Evolutionary conservation across 179 eudicot species (phyloP).

Genomic region (Amaranthus tricolor): DNA sequence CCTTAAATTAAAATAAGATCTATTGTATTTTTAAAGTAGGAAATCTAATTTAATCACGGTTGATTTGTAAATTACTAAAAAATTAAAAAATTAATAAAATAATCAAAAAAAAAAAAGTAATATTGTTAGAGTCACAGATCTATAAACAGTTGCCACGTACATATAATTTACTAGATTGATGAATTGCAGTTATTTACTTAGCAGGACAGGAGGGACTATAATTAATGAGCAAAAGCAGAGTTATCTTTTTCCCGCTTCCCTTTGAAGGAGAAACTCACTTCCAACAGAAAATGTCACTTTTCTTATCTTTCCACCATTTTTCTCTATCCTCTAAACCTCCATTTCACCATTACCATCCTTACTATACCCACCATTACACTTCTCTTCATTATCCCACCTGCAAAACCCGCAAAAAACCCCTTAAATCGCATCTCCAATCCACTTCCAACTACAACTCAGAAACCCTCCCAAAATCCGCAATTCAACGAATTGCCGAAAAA

Average conservation of each 20-base stretch:
- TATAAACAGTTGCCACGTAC: too few relatives aligned
- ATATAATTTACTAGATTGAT: too few relatives aligned
- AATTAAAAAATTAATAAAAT: too few relatives aligned
- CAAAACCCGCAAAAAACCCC: constrained; percentile 37
- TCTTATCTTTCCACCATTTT: constrained; percentile 25
- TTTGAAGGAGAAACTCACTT: background rate
- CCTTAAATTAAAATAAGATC: too few relatives aligned
- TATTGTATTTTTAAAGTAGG: too few relatives aligned
- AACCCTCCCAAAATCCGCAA: constrained; percentile 68
- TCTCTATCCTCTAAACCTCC: constrained; percentile 22
- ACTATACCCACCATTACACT: background rate
- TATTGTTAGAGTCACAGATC: too few relatives aligned
- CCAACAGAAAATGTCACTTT: constrained; percentile 25
- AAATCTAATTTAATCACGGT: too few relatives aligned
- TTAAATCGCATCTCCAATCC: constrained; percentile 22
- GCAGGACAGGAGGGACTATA: too few relatives aligned
- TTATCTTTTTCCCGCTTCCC: constrained; percentile 14
- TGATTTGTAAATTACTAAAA: too few relatives aligned
- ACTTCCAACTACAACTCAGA: constrained; percentile 16
- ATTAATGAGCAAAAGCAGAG: background rate
- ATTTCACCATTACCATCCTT: constrained; percentile 9
- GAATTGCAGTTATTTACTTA: too few relatives aligned
- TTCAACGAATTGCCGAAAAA: constrained; percentile 88
- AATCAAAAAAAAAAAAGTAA: too few relatives aligned
- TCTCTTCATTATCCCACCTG: constrained; percentile 8